Conservation (phyloP, 1,284 basidiomycete species). For the Macrocybe sp. region DNA sequence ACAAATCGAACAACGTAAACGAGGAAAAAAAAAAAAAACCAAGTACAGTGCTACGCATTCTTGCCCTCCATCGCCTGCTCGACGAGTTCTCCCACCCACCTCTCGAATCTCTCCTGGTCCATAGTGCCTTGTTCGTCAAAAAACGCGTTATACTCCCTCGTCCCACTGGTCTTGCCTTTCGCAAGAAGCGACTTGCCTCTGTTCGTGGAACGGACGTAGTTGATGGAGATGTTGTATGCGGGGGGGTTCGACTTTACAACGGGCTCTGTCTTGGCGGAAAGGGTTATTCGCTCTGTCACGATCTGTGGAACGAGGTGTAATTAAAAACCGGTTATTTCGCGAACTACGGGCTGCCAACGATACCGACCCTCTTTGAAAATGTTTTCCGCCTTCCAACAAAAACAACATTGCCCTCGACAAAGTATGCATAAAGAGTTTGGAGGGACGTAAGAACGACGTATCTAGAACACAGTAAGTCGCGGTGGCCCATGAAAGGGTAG, state of each 20-base stretch:
- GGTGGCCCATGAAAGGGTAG: neutral
- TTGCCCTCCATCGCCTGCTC: slow-evolving; percentile 57
- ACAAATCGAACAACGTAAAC: no score
- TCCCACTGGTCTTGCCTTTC: slow-evolving; percentile 50
- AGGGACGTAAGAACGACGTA: slow-evolving; percentile 67
- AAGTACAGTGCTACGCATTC: slow-evolving; percentile 11
- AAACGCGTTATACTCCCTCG: slow-evolving; percentile 57
- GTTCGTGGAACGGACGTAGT: slow-evolving; percentile 70
- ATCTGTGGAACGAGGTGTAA: slow-evolving; percentile 43
- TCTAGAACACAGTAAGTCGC: slow-evolving; percentile 7
- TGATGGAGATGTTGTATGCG: slow-evolving; percentile 56
- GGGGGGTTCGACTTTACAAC: slow-evolving; percentile 44
- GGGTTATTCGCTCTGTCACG: slow-evolving; percentile 74
- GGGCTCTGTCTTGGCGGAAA: slow-evolving; percentile 61
- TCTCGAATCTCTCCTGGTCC: slow-evolving; percentile 66
- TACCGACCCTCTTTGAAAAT: slow-evolving; percentile 70
- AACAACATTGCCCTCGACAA: slow-evolving; percentile 75
- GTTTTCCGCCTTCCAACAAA: slow-evolving; percentile 83
- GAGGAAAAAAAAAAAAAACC: neutral
- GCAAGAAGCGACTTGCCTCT: slow-evolving; percentile 73
- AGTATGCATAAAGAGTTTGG: slow-evolving; percentile 76
- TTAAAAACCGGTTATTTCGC: neutral
- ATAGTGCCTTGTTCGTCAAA: slow-evolving; percentile 70
- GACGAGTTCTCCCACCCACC: slow-evolving; percentile 68
- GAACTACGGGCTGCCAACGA: neutral